Evolutionary conservation across 345 rosid genomes (phyloP), one percentile per base, ranked within the genome.

Genomic region (Heritiera littoralis): DNA sequence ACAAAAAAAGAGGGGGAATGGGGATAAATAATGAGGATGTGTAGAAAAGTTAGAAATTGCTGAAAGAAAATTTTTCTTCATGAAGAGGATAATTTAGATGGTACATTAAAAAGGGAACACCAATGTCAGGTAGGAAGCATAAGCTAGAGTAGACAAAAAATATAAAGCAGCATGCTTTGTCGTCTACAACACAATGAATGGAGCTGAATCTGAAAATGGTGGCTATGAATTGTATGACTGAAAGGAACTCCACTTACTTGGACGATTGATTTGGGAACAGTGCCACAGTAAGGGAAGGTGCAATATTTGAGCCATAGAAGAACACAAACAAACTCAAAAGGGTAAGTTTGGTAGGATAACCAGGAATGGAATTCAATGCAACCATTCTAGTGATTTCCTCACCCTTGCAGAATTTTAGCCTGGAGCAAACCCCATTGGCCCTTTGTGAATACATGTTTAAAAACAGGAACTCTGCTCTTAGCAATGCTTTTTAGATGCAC

Each of bases 191-290:
- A 85, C 97, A 70, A 82, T 85, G 72, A 84, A 84, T 20, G 87
- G 85, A 55, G 72, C 61, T 2, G 86, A 85, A 38, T 83, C 90
- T 76, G 83, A 87, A 11, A 80, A 79, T 45, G 84, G 83, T 74
- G 88, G 89, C 63, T 92, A 89, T 86, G 80, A 89, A 74, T 81
- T 87, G 30, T 93, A 86, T 80, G 87, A 85, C 78, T 97, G 93
- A 73, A 91, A 90, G 83, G 95, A 69, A 89, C 94, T 74, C 81
- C 89, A 48, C 90, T 93, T 75, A 56, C 90, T 38, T 94, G 98
- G 98, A 89, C 93, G 98, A 85, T 94, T 83, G 94, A 88, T 78
- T 63, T 83, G 77, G 93, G 90, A 40, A 75, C 85, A 76, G 80
- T 93, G 66, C 85, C 85, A 80, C 79, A 86, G 28, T 80, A 89